phyloP scores from a whole-genome alignment of 2,329 filamentous ascomycete species.

The Magnaporthiopsis rhizophila region DNA sequence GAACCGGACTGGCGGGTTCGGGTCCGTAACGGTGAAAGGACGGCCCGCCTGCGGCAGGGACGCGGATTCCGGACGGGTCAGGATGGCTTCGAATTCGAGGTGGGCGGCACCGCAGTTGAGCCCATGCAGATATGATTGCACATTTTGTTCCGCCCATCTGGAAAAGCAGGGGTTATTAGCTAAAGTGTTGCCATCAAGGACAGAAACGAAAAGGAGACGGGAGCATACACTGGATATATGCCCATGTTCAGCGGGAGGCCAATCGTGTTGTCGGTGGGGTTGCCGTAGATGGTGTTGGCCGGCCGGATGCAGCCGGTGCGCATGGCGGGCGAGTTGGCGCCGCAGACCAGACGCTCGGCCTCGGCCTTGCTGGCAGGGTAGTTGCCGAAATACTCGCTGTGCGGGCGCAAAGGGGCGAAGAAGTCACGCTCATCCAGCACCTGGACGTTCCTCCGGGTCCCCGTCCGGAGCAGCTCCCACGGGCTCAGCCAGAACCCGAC shows the following conservation, averaged over 20 bases:
- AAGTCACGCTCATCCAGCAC: slow-evolving; percentile 32
- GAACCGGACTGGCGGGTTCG: slow-evolving; percentile 31
- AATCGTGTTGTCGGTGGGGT: slow-evolving; percentile 37
- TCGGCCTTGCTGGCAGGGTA: slow-evolving; percentile 38
- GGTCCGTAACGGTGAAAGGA: slow-evolving; percentile 33
- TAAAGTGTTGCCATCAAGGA: too few relatives aligned
- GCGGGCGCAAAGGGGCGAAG: slow-evolving; percentile 25
- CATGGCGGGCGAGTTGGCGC: slow-evolving; percentile 25
- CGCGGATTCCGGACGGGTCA: slow-evolving; percentile 19
- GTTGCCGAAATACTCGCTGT: slow-evolving; percentile 33
- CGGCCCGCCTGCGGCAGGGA: slow-evolving; percentile 25
- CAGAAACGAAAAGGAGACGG: background rate
- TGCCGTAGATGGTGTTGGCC: slow-evolving; percentile 44
- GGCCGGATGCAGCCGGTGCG: slow-evolving; percentile 44
- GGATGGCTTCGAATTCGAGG: slow-evolving; percentile 31
- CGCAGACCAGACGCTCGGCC: slow-evolving; percentile 36
- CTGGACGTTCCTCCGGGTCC: slow-evolving; percentile 31
- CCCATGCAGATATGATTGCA: slow-evolving; percentile 32
- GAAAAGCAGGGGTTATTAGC: background rate
- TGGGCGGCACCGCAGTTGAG: slow-evolving; percentile 34
- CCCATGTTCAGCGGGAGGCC: slow-evolving; percentile 30
- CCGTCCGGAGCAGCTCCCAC: slow-evolving; percentile 18
- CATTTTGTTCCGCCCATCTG: slow-evolving; percentile 30
- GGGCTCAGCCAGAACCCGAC: slow-evolving; percentile 30
- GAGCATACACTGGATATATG: slow-evolving; percentile 32